phyloP scores from a whole-genome alignment of 129 eudicot species.

The Smallanthus sonchifolius region DNA sequence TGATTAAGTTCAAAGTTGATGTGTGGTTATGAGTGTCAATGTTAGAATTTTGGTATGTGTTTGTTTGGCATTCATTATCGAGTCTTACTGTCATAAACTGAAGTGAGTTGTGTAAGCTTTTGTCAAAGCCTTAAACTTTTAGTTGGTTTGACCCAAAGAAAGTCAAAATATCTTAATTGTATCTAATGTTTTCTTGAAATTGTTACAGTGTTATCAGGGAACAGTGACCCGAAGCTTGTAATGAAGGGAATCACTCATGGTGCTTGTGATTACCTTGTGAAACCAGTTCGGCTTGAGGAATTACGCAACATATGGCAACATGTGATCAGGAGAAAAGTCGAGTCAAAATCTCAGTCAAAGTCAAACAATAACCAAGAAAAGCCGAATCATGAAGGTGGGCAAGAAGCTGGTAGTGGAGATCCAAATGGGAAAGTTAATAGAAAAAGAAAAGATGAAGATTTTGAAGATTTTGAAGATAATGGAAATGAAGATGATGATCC shows the following conservation, averaged over 20 bases:
- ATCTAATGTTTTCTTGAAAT: conserved; percentile 18
- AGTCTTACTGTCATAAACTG: not conserved
- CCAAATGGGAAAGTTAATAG: conserved; percentile 59
- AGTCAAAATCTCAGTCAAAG: conserved; percentile 51
- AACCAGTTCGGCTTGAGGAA: conserved; percentile 93
- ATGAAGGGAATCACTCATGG: conserved; percentile 97
- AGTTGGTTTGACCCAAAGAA: not conserved
- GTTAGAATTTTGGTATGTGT: not conserved
- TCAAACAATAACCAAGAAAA: conserved; percentile 42
- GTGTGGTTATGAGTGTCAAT: not conserved
- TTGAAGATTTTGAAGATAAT: conserved; percentile 66
- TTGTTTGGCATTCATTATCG: not conserved
- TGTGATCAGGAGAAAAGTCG: conserved; percentile 66
- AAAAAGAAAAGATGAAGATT: conserved; percentile 85
- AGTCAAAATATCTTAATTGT: conserved; percentile 1
- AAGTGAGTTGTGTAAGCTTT: not conserved
- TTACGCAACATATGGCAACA: conserved; percentile 97
- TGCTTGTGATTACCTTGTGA: conserved; percentile 94
- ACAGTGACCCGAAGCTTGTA: conserved; percentile 85
- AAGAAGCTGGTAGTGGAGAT: conserved; percentile 56
- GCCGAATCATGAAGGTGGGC: conserved; percentile 48
- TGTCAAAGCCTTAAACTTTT: not conserved
- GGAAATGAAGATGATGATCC: conserved; percentile 71
- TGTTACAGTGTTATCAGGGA: conserved; percentile 85
- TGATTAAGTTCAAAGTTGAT: not conserved